These are phyloP conservation scores for Brassica juncea DNA, from an alignment of 345 rosid species.

Conservation along the genomic window DNA sequence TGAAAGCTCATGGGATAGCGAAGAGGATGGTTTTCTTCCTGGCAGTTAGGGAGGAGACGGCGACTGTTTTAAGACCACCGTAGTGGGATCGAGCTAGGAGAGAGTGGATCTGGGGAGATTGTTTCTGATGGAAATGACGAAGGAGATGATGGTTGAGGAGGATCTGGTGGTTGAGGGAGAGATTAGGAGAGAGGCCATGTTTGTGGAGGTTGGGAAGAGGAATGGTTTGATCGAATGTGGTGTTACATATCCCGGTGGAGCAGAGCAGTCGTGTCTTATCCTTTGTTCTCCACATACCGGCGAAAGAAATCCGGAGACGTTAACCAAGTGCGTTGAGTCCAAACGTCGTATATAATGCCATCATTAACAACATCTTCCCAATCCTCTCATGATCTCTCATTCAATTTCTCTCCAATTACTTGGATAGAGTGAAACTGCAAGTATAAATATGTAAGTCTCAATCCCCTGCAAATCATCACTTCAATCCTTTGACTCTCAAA, in stretches of 20 bases:
- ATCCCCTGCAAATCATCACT: background rate
- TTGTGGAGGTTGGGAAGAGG: background rate
- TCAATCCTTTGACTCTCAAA: background rate
- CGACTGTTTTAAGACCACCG: too few species aligned
- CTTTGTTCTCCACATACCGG: background rate
- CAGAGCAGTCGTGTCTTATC: background rate
- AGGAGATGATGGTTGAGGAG: background rate
- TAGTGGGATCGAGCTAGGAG: too few species aligned
- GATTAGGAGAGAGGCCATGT: background rate
- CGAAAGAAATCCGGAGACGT: background rate
- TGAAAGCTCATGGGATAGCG: too few species aligned
- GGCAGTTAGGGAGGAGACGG: too few species aligned
- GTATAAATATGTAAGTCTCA: background rate
- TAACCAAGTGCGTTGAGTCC: background rate
- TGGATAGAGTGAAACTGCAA: too few species aligned
- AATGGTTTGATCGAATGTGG: background rate
- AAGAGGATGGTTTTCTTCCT: too few species aligned
- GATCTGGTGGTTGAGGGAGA: too few species aligned
- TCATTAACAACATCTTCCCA: too few species aligned
- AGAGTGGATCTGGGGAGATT: too few species aligned
- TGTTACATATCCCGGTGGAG: background rate
- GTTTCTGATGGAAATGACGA: background rate
- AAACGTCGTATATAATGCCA: too few species aligned
- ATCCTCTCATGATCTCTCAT: background rate
- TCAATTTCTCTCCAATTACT: too few species aligned